Percentiles rank a stretch among this genome's conserved stretches.
phyloP scores from a whole-genome alignment of 345 rosid genomes.

The Brassica cretica region DNA sequence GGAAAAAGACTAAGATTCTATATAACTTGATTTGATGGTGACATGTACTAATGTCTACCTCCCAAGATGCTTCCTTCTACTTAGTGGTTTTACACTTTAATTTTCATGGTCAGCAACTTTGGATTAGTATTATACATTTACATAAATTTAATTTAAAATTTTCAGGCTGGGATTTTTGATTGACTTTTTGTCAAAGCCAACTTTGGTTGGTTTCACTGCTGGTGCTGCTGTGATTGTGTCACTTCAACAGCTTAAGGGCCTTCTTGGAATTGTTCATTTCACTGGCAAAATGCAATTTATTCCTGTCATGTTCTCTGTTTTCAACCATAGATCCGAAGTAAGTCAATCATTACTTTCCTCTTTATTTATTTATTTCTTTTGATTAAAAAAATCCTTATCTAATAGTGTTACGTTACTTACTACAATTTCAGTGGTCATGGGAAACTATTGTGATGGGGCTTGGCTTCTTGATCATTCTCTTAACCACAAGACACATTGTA shows the following conservation, averaged over 20 bases:
- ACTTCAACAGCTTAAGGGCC: slow-evolving; percentile 88
- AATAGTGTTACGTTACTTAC: slow-evolving; percentile 14
- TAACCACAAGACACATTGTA: slow-evolving; percentile 85
- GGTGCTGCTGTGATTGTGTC: slow-evolving; percentile 97
- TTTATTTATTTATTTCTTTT: neutral
- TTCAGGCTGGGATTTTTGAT: slow-evolving; percentile 93
- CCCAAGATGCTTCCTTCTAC: slow-evolving; percentile 40
- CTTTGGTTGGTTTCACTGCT: slow-evolving; percentile 93
- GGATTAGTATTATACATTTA: neutral
- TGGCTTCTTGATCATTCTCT: slow-evolving; percentile 63
- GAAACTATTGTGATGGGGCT: slow-evolving; percentile 74
- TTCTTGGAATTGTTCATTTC: slow-evolving; percentile 95
- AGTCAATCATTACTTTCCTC: slow-evolving; percentile 17
- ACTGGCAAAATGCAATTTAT: slow-evolving; percentile 83
- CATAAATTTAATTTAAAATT: neutral
- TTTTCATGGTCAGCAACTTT: slow-evolving; percentile 18
- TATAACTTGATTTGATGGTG: slow-evolving; percentile 38
- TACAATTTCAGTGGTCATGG: slow-evolving; percentile 85
- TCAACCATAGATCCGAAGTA: slow-evolving; percentile 66
- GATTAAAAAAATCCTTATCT: neutral
- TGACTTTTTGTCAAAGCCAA: slow-evolving; percentile 96
- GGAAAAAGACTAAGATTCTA: slow-evolving; percentile 34
- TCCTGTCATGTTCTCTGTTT: slow-evolving; percentile 61
- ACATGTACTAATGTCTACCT: slow-evolving; percentile 45
- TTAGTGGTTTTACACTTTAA: slow-evolving; percentile 36